Evolutionary conservation across 176 grass and related monocot species (phyloP), one percentile per base, ranked within the genome.

Genomic region (Poa annua): DNA sequence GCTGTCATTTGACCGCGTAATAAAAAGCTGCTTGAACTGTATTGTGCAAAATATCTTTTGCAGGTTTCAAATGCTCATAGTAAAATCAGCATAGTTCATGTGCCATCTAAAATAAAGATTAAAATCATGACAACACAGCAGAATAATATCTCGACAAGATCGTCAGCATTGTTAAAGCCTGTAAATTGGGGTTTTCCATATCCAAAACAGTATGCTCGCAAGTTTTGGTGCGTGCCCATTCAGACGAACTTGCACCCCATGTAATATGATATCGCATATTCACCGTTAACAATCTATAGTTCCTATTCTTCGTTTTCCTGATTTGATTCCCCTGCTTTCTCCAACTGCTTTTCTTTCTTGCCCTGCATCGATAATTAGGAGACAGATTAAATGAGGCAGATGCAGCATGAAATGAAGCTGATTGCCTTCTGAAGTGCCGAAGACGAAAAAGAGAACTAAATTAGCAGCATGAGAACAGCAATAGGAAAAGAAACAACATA

Each of bases 281-380:
- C 38, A 7, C 12, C 0, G 13, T 50, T 63, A 45, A 70, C 45
- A n/a, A 48, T 38, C 32, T 79, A 86, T 32, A 11, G 55, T 78
- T 56, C 35, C 14, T 14, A 7, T 39, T 77, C 79, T 57, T 66
- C 35, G 20, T 71, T 72, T 77, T 86, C 88, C 73, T 74, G 65
- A 49, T 56, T 83, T 66, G 88, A 86, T 47, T 71, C 79, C 35
- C 75, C 47, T 66, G 66, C 39, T 64, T 66, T 66, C 35, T 69
- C 79, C 1, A 1, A 34, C 47, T 78, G 44, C 55, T 33, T 65
- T 77, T 82, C 83, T 65, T 78, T 78, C 56, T 86, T 83, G 72
- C 15, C 38, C 77, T 85, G 82, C 63, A 67, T 57, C 47, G 19
- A 53, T 71, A 73, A 86, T 78, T 38, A 72, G 13, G 77, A 66